Conservation (phyloP, 129 eudicot genomes). For the Helichrysum umbraculigerum region DNA sequence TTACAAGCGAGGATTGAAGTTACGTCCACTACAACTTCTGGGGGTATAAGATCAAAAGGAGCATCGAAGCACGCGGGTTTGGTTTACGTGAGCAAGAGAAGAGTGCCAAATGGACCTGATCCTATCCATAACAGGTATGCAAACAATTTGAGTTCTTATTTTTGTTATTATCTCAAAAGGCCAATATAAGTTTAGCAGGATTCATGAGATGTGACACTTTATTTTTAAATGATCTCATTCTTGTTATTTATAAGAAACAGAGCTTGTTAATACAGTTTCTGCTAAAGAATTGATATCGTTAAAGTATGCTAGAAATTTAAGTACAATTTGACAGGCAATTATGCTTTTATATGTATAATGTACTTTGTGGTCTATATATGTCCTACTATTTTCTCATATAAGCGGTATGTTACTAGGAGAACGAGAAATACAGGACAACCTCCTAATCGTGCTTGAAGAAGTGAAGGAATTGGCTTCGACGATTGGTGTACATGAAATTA, state of each 20-base stretch:
- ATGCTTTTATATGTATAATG: slow-evolving; percentile 14
- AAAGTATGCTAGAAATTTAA: background rate
- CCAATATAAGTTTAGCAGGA: background rate
- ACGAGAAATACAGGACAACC: slow-evolving; percentile 53
- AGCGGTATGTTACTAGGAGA: slow-evolving; percentile 46
- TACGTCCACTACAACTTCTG: slow-evolving; percentile 32
- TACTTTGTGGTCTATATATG: slow-evolving; percentile 6
- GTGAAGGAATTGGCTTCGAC: slow-evolving; percentile 22
- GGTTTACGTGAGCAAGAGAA: slow-evolving; percentile 73
- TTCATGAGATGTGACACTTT: background rate
- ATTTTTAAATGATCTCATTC: slow-evolving; percentile 3
- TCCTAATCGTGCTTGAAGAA: slow-evolving; percentile 46
- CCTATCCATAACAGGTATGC: slow-evolving; percentile 92
- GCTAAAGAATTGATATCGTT: background rate
- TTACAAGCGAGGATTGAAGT: slow-evolving; percentile 24
- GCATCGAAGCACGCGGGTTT: slow-evolving; percentile 29
- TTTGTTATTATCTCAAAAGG: background rate
- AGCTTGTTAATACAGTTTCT: background rate
- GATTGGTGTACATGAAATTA: slow-evolving; percentile 25
- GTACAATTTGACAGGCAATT: background rate
- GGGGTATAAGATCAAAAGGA: slow-evolving; percentile 33
- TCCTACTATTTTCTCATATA: background rate
- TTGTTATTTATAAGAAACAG: slow-evolving; percentile 17
- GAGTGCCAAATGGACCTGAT: slow-evolving; percentile 93
- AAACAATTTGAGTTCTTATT: background rate